Percentiles rank a stretch among this genome's conserved stretches.
These are phyloP conservation scores for Pseudogymnoascus sp. DNA, from an alignment of 2,329 filamentous ascomycete genomes.

Conservation along the genomic window DNA sequence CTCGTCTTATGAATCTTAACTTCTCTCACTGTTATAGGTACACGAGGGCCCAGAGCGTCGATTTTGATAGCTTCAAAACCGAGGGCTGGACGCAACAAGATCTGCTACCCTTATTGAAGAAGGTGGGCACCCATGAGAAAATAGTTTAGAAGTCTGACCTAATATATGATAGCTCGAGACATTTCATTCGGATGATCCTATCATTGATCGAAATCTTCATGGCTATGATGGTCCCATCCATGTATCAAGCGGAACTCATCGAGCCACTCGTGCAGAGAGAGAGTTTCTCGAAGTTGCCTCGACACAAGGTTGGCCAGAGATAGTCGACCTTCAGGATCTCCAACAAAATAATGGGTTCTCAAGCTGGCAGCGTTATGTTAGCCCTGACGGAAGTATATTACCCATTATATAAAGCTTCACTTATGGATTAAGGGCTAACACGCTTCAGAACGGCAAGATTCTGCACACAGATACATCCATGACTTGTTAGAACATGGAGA, in stretches of 20 bases:
- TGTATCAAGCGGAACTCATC: slow-evolving; percentile 44
- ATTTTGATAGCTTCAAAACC: slow-evolving; percentile 47
- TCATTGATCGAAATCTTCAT: slow-evolving; percentile 34
- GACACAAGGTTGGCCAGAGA: slow-evolving; percentile 42
- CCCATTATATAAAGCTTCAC: background rate
- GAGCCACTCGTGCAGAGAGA: slow-evolving; percentile 34
- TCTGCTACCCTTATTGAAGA: slow-evolving; percentile 46
- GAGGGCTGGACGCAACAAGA: slow-evolving; percentile 46
- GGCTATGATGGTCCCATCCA: slow-evolving; percentile 49
- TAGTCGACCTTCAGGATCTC: slow-evolving; percentile 48
- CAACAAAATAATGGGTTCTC: slow-evolving; percentile 32
- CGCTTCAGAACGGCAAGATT: slow-evolving; percentile 42
- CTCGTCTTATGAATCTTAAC: slow-evolving; percentile 24
- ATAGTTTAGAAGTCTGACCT: slow-evolving; percentile 23
- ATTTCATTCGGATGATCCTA: slow-evolving; percentile 31
- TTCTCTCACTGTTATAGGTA: slow-evolving; percentile 22
- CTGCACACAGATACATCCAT: slow-evolving; percentile 49
- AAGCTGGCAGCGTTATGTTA: slow-evolving; percentile 43
- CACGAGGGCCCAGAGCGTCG: slow-evolving; percentile 37
- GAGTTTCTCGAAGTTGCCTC: slow-evolving; percentile 44
- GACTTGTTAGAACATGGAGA: slow-evolving; percentile 41
- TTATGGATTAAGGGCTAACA: background rate
- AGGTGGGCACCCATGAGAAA: slow-evolving; percentile 23
- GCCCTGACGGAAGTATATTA: slow-evolving; percentile 35
- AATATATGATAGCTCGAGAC: slow-evolving; percentile 40